Conservation (phyloP, 23 red algal species). For the Gracilaria gracilis region DNA sequence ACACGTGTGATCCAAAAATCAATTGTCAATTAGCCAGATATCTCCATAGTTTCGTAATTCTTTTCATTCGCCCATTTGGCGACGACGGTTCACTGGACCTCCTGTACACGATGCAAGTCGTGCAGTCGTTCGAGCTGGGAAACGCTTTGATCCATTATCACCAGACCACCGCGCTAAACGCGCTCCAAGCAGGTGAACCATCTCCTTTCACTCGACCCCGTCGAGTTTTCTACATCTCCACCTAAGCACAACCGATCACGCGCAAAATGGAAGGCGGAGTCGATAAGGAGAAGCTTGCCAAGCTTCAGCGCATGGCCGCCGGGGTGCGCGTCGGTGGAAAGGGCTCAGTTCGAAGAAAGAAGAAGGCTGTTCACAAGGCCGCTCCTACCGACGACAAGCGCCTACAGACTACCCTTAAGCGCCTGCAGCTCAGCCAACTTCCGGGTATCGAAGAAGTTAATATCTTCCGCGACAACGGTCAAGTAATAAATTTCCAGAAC, state of each 20-base stretch:
- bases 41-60: too few relatives aligned
- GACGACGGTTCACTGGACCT: constrained; percentile 7
- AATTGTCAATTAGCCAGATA: too few relatives aligned
- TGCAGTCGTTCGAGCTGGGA: neutral
- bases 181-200: neutral
- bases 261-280: constrained; percentile 55
- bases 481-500: constrained; percentile 85
- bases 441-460: constrained; percentile 94
- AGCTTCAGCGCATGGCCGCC: constrained; percentile 90
- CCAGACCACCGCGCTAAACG: neutral
- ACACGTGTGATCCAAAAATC: too few relatives aligned
- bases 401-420: constrained; percentile 89
- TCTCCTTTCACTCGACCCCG: neutral
- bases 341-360: constrained; percentile 95
- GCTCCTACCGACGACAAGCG: constrained; percentile 97
- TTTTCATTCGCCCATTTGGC: neutral
- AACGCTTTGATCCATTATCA: constrained; percentile 8
- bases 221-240: neutral
- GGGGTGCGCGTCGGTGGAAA: constrained; percentile 95
- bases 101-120: constrained; percentile 11
- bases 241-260: neutral
- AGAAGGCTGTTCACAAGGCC: constrained; percentile 90
- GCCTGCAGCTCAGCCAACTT: constrained; percentile 82
- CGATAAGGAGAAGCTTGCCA: constrained; percentile 87
- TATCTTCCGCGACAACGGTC: constrained; percentile 94